phyloP scores from a whole-genome alignment of 1,284 basidiomycete genomes.

The Cystobasidium slooffiae region DNA sequence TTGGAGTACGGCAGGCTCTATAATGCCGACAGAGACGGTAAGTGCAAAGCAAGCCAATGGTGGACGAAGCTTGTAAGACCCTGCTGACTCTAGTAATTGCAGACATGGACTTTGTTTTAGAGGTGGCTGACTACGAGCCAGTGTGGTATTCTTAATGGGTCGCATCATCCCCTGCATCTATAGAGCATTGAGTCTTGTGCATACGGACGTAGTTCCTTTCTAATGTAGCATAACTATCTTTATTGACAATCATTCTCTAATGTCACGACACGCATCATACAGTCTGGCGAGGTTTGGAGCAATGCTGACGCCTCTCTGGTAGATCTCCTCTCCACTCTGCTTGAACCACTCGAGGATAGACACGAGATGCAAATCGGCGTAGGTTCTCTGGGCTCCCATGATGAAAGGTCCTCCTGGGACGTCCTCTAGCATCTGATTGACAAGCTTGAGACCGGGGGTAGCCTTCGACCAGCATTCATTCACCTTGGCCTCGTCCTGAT shows the following conservation, averaged over 20 bases:
- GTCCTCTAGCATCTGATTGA: slow-evolving; percentile 30
- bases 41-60: not conserved
- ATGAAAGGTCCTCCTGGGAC: slow-evolving; percentile 32
- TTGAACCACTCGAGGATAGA: slow-evolving; percentile 33
- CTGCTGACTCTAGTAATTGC: not conserved
- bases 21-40: slow-evolving; percentile 47
- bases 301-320: slow-evolving; percentile 9
- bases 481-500: slow-evolving; percentile 30
- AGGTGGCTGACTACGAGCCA: slow-evolving; percentile 29
- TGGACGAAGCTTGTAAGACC: not conserved
- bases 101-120: slow-evolving; percentile 39
- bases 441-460: slow-evolving; percentile 7
- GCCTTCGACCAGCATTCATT: slow-evolving; percentile 27
- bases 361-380: slow-evolving; percentile 23
- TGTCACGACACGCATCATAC: slow-evolving; percentile 27
- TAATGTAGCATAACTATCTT: not conserved
- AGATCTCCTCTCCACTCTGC: slow-evolving; percentile 21
- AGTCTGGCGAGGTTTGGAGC: slow-evolving; percentile 21
- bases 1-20: slow-evolving; percentile 52
- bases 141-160: not conserved
- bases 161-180: too few relatives aligned
- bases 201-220: not conserved
- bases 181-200: not conserved
- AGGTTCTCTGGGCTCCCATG: slow-evolving; percentile 16
- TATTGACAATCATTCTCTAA: not conserved